These are phyloP conservation scores for Zygosaccharomyces bailii DNA, from an alignment of 805 yeast species.

Conservation along the genomic window DNA sequence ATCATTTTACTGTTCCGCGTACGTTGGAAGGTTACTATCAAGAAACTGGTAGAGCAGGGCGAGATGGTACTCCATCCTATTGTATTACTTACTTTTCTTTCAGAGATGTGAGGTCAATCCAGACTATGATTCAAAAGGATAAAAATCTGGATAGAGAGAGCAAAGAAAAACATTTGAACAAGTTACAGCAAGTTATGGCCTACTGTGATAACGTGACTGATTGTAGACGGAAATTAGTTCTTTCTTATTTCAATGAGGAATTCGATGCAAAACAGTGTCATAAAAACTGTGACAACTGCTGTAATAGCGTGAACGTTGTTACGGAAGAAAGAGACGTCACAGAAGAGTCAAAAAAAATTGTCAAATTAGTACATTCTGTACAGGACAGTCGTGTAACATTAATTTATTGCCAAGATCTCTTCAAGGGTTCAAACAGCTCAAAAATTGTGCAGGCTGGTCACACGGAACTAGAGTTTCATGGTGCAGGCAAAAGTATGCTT, in stretches of 20 bases:
- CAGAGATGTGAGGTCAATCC: slow-evolving; percentile 74
- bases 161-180: slow-evolving; percentile 71
- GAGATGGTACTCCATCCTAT: slow-evolving; percentile 82
- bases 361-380: slow-evolving; percentile 54
- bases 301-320: slow-evolving; percentile 40
- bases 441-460: slow-evolving; percentile 64
- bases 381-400: slow-evolving; percentile 65
- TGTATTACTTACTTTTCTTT: slow-evolving; percentile 81
- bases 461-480: slow-evolving; percentile 58
- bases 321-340: slow-evolving; percentile 67
- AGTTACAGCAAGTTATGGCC: slow-evolving; percentile 78
- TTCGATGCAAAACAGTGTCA: slow-evolving; percentile 65
- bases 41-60: slow-evolving; percentile 97
- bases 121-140: slow-evolving; percentile 74
- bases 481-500: slow-evolving; percentile 62
- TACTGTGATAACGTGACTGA: slow-evolving; percentile 90
- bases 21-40: slow-evolving; percentile 95
- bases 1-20: slow-evolving; percentile 84
- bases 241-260: slow-evolving; percentile 84
- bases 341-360: slow-evolving; percentile 52
- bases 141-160: slow-evolving; percentile 58
- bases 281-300: slow-evolving; percentile 84
- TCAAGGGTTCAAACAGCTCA: slow-evolving; percentile 65
- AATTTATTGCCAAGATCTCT: slow-evolving; percentile 77
- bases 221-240: slow-evolving; percentile 83